Evolutionary conservation across 257 asterid species (phyloP).

Genomic region (Petunia axillaris): DNA sequence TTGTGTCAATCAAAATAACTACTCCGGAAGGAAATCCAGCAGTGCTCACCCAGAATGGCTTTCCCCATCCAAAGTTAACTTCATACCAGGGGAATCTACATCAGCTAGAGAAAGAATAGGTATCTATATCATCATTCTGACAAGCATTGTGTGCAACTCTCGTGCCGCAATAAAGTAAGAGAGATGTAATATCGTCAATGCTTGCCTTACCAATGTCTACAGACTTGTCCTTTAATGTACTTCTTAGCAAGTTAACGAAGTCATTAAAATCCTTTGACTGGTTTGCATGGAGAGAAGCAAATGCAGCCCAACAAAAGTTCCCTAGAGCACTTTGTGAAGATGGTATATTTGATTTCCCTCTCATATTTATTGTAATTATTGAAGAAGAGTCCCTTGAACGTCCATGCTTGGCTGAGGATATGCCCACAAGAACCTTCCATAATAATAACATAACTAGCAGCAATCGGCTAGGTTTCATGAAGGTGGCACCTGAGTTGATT

Average conservation of each 20-base stretch:
- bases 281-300: background rate
- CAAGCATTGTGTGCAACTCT: background rate
- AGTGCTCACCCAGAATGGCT: conserved; percentile 36
- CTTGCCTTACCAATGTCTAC: conserved; percentile 12
- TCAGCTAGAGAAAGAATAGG: conserved; percentile 12
- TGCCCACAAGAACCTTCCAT: conserved; percentile 32
- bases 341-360: conserved; percentile 22
- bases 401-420: conserved; percentile 16
- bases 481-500: background rate
- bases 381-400: conserved; percentile 8
- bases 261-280: background rate
- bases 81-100: conserved; percentile 24
- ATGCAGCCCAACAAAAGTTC: conserved; percentile 21
- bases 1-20: conserved; percentile 25
- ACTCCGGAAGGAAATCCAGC: background rate
- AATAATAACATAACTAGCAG: conserved; percentile 23
- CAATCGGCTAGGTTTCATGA: background rate
- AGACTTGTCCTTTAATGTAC: background rate
- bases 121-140: background rate
- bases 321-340: background rate
- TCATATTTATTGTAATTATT: conserved; percentile 16
- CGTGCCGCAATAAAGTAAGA: background rate
- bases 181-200: conserved; percentile 28
- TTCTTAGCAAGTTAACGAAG: conserved; percentile 16
- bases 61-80: conserved; percentile 42